Percentiles rank a stretch among this genome's conserved stretches.
These are phyloP conservation scores for Fusarium chuoi DNA, from an alignment of 2,329 filamentous ascomycete genomes.

Conservation along the genomic window DNA sequence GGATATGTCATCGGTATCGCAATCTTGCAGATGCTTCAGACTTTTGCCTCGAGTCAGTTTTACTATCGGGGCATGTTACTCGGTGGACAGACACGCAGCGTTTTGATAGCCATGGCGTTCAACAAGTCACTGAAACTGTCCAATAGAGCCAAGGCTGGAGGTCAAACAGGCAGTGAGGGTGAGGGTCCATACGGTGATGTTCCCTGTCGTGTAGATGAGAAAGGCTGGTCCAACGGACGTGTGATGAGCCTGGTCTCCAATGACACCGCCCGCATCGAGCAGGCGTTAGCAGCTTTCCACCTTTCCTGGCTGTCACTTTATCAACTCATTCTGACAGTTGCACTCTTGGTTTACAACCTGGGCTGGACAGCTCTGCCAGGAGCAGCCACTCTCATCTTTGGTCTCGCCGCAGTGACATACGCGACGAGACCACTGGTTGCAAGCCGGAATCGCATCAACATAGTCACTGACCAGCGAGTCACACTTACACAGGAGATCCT, in stretches of 20 bases:
- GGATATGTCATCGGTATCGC: background rate
- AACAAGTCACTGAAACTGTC: background rate
- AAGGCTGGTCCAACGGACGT: background rate
- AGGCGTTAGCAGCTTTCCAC: background rate
- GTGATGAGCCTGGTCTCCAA: background rate
- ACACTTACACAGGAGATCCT: background rate
- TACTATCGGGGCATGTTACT: background rate
- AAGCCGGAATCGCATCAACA: background rate
- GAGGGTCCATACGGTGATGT: background rate
- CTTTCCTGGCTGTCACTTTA: background rate
- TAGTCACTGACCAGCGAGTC: background rate
- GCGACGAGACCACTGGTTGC: background rate
- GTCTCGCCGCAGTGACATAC: background rate
- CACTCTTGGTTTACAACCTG: background rate
- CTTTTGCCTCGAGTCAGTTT: background rate
- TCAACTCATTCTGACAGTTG: background rate
- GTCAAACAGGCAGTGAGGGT: background rate
- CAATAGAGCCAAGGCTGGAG: background rate
- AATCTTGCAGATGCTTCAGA: background rate
- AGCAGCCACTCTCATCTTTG: background rate
- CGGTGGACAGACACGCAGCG: background rate
- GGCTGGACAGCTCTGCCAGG: background rate
- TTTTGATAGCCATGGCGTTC: background rate
- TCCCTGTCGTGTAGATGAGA: background rate
- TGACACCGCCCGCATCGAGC: background rate